Evolutionary conservation across 345 rosid species (phyloP).

Genomic region (Heritiera littoralis): DNA sequence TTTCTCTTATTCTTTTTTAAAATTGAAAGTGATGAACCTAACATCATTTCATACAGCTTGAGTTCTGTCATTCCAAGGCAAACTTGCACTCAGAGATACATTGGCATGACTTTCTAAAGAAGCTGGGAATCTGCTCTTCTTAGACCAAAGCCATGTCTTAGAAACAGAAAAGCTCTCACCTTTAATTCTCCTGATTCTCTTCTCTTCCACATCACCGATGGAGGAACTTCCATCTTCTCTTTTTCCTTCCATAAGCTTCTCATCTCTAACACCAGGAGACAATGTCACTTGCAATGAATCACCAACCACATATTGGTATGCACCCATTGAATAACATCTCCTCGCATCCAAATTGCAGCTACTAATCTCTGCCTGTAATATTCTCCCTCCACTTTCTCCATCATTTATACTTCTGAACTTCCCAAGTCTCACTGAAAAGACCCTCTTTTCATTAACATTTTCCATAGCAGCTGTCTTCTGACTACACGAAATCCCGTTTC

Average conservation of each 20-base stretch:
- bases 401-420: slow-evolving; percentile 40
- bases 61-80: slow-evolving; percentile 15
- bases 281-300: too few species aligned
- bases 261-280: too few species aligned
- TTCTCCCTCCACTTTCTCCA: slow-evolving; percentile 26
- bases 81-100: slow-evolving; percentile 11
- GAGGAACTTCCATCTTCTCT: background rate
- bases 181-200: slow-evolving; percentile 45
- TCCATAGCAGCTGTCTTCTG: slow-evolving; percentile 25
- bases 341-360: slow-evolving; percentile 6
- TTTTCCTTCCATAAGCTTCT: too few species aligned
- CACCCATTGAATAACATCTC: too few species aligned
- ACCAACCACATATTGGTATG: too few species aligned
- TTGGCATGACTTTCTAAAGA: slow-evolving; percentile 17
- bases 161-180: slow-evolving; percentile 62
- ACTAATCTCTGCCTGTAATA: slow-evolving; percentile 39
- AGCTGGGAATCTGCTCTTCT: slow-evolving; percentile 38
- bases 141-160: slow-evolving; percentile 71
- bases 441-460: slow-evolving; percentile 39
- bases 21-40: background rate
- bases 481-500: slow-evolving; percentile 13
- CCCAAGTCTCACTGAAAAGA: slow-evolving; percentile 46
- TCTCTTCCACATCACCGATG: slow-evolving; percentile 36
- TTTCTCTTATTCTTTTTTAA: too few species aligned
- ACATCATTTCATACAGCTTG: background rate